A percentile compares a stretch with the other conserved stretches of the same genome.
Conservation (phyloP, 2,329 filamentous ascomycete species). For the Mariannaea elegans region DNA sequence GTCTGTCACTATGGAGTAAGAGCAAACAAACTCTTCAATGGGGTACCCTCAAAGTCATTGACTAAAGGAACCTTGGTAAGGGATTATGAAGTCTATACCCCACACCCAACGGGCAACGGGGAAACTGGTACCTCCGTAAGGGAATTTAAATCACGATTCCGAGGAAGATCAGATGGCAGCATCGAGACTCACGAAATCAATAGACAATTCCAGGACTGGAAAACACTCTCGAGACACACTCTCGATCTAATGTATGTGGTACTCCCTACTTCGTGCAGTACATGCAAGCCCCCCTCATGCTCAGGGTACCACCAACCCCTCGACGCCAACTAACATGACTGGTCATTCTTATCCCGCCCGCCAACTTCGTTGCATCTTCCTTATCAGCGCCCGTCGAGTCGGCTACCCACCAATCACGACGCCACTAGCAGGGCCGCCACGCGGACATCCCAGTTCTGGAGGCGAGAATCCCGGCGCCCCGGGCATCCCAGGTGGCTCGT, state of each 20-base stretch:
- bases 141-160: too few relatives aligned
- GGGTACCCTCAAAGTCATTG: too few relatives aligned
- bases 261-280: neutral
- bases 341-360: slow-evolving; percentile 1
- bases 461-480: neutral
- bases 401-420: slow-evolving; percentile 27
- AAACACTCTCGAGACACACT: neutral
- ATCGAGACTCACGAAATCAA: neutral
- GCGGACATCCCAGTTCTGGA: slow-evolving; percentile 16
- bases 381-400: slow-evolving; percentile 37
- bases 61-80: too few relatives aligned
- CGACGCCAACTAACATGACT: neutral
- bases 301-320: too few relatives aligned
- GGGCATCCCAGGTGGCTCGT: slow-evolving; percentile 13
- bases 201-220: neutral
- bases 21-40: neutral
- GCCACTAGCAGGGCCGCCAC: slow-evolving; percentile 23
- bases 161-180: too few relatives aligned
- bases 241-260: neutral
- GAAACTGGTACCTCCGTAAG: too few relatives aligned
- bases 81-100: too few relatives aligned
- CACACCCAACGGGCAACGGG: too few relatives aligned
- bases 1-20: neutral
- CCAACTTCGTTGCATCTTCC: slow-evolving; percentile 13
- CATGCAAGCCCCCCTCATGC: too few relatives aligned